Conservation (phyloP, 129 eudicot genomes). For the Oenanthe sinensis region DNA sequence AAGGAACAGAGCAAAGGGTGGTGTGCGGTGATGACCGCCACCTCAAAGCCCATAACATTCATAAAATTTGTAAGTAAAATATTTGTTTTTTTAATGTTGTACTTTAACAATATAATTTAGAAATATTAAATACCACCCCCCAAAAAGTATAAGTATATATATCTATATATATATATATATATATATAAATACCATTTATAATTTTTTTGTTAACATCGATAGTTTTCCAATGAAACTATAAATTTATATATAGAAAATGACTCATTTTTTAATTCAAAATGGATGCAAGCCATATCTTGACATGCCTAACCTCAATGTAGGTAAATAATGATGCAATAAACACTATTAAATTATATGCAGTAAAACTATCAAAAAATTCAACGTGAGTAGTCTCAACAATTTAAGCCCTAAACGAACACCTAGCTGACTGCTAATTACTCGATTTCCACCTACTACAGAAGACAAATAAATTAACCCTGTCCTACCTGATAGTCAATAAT, state of each 20-base stretch:
- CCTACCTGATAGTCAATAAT: constrained; percentile 78
- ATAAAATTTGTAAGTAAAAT: background rate
- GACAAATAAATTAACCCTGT: background rate
- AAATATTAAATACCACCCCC: background rate
- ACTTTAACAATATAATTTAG: background rate
- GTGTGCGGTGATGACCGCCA: background rate
- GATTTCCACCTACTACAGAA: background rate
- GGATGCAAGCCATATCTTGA: background rate
- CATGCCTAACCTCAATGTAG: background rate
- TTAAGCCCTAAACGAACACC: background rate
- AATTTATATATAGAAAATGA: background rate
- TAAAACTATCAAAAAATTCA: background rate
- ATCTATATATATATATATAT: no score
- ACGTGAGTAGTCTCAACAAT: background rate
- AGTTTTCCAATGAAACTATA: background rate
- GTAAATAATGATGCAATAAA: background rate
- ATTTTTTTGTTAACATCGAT: background rate
- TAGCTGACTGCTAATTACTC: background rate
- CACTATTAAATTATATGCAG: background rate
- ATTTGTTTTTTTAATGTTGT: no score
- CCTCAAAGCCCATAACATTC: background rate
- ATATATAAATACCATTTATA: background rate
- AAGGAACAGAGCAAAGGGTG: background rate
- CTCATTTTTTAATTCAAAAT: background rate
- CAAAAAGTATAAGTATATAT: no score